Evolutionary conservation across 1,139 yeast species (phyloP).

Genomic region (Yamadazyma oceani): DNA sequence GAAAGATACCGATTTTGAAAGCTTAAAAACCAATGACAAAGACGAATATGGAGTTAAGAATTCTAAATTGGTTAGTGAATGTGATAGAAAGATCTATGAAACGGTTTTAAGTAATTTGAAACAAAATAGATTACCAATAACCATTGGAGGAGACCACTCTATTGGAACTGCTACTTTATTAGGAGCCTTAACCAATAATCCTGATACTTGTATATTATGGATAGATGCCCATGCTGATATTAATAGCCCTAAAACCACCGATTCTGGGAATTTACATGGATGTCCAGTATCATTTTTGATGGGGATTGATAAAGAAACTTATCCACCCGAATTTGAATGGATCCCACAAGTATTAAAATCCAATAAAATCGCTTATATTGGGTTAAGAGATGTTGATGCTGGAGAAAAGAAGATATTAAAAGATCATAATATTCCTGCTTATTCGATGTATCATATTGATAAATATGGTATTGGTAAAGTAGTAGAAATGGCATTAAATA

Average conservation of each 20-base stretch:
- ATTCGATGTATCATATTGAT: conserved; percentile 94
- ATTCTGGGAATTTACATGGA: conserved; percentile 92
- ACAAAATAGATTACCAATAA: conserved; percentile 66
- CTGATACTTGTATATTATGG: conserved; percentile 91
- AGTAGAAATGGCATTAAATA: conserved; percentile 85
- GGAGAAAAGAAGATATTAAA: conserved; percentile 77
- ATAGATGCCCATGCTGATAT: conserved; percentile 98
- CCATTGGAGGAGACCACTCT: conserved; percentile 96
- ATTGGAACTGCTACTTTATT: conserved; percentile 92
- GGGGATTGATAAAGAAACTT: conserved; percentile 66
- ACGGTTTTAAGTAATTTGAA: conserved; percentile 54
- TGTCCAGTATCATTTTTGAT: conserved; percentile 91
- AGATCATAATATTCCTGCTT: conserved; percentile 77
- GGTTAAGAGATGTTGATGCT: conserved; percentile 87
- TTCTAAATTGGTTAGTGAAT: conserved; percentile 73
- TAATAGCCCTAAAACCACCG: conserved; percentile 85
- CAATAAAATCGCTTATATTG: conserved; percentile 83
- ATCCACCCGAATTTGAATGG: conserved; percentile 78
- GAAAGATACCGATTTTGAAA: conserved; percentile 44
- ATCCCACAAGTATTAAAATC: conserved; percentile 70
- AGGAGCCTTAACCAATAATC: conserved; percentile 76
- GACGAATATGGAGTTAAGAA: conserved; percentile 67
- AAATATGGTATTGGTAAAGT: conserved; percentile 91
- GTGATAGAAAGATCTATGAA: conserved; percentile 63
- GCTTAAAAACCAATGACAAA: conserved; percentile 37